phyloP scores from a whole-genome alignment of 768 basidiomycete genomes.

The Lanmaoa pseudosensibilis region DNA sequence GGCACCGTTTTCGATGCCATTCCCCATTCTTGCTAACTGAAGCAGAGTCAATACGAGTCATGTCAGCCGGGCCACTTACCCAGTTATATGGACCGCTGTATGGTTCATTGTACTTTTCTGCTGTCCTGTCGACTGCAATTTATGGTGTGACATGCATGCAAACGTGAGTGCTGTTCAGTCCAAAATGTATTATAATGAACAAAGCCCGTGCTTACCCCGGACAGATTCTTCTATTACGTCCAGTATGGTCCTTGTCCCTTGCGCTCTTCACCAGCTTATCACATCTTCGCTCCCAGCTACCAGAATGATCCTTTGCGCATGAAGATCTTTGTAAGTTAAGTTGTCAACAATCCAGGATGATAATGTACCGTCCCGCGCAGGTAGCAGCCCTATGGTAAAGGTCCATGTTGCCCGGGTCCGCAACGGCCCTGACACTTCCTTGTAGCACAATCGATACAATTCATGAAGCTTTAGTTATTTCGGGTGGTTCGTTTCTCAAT shows the following conservation, averaged over 20 bases:
- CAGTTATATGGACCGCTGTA: background rate
- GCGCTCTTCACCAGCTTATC: background rate
- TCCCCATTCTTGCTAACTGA: background rate
- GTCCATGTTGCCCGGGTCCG: rapidly evolving
- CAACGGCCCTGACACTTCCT: background rate
- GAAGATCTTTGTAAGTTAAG: conserved; percentile 11
- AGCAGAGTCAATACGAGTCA: background rate
- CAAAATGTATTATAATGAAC: background rate
- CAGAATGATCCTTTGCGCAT: background rate
- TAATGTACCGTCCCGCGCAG: background rate
- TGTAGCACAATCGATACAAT: conserved; percentile 11
- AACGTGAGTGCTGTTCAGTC: conserved; percentile 3
- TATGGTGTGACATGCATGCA: conserved; percentile 13
- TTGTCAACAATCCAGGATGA: background rate
- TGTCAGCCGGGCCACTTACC: background rate
- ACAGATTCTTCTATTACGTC: conserved; percentile 13
- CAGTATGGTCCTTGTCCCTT: background rate
- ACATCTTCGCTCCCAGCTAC: conserved; percentile 2
- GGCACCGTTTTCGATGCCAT: no score
- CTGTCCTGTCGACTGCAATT: background rate
- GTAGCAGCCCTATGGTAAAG: conserved; percentile 13
- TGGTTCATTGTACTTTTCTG: conserved; percentile 4
- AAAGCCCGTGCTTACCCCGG: background rate
- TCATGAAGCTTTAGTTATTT: conserved; percentile 9
- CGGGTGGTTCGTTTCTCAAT: conserved; percentile 8